phyloP scores from a whole-genome alignment of 345 rosid species.

The Anastatica hierochuntica region DNA sequence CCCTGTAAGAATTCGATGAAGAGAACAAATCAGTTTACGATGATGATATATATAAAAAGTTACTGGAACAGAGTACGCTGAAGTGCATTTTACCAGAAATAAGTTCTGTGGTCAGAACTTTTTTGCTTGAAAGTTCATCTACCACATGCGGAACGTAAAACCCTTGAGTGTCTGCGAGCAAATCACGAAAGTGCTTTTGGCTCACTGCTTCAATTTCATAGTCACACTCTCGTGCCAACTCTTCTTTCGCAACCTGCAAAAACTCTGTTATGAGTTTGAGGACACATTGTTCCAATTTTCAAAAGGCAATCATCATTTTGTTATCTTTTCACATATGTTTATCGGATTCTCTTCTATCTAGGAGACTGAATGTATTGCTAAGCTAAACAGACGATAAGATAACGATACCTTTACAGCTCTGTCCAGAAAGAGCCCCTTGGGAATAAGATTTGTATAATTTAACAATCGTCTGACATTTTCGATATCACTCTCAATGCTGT shows the following conservation, averaged over 20 bases:
- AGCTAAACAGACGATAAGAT: neutral
- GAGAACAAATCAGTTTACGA: neutral
- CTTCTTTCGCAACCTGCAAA: slow-evolving; percentile 85
- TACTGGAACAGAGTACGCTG: neutral
- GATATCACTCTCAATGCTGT: slow-evolving; percentile 91
- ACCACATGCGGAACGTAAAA: slow-evolving; percentile 74
- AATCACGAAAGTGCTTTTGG: slow-evolving; percentile 64
- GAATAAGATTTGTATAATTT: slow-evolving; percentile 78
- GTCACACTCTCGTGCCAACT: slow-evolving; percentile 88
- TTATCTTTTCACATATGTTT: neutral
- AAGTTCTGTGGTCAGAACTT: slow-evolving; percentile 76
- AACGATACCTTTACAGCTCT: slow-evolving; percentile 77
- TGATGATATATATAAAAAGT: neutral
- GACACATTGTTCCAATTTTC: neutral
- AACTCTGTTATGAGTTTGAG: neutral
- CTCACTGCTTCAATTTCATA: slow-evolving; percentile 74
- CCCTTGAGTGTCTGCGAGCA: slow-evolving; percentile 44
- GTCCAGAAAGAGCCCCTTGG: slow-evolving; percentile 85
- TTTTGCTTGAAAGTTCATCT: slow-evolving; percentile 68
- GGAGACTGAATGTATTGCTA: neutral
- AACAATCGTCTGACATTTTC: slow-evolving; percentile 83
- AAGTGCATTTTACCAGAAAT: slow-evolving; percentile 46
- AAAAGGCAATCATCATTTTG: neutral
- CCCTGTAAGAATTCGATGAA: slow-evolving; percentile 37
- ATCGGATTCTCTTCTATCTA: too few relatives aligned